Conservation (phyloP, 2,329 filamentous ascomycete genomes). For the Emmonsiellopsis sp. region DNA sequence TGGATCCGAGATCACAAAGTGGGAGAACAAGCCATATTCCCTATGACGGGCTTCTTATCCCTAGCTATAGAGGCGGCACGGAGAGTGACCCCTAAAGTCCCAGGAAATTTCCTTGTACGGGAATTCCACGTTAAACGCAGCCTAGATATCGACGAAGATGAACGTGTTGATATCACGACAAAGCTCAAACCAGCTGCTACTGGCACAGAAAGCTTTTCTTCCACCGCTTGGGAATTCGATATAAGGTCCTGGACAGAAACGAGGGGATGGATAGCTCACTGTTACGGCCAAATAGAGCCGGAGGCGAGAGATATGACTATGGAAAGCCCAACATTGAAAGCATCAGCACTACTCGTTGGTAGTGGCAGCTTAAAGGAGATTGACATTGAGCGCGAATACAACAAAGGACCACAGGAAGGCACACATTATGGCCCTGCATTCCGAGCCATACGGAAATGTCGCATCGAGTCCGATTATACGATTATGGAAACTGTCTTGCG, state of each 20-base stretch:
- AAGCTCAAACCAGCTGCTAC: background rate
- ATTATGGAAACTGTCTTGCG: background rate
- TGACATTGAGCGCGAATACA: background rate
- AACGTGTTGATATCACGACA: background rate
- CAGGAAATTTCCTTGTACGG: background rate
- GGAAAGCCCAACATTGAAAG: background rate
- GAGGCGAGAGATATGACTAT: background rate
- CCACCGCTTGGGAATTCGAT: background rate
- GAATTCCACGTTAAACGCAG: background rate
- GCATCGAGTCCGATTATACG: background rate
- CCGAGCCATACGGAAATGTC: background rate
- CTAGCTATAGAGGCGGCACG: background rate
- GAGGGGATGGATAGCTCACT: background rate
- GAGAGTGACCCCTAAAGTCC: background rate
- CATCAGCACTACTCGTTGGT: background rate
- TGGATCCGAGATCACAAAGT: slow-evolving; percentile 5
- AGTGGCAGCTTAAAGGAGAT: background rate
- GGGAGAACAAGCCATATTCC: background rate
- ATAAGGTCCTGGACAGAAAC: background rate
- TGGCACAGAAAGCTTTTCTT: background rate
- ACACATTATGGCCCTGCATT: background rate
- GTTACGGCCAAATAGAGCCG: background rate
- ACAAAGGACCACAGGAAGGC: background rate
- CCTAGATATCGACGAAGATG: background rate
- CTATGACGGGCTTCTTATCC: background rate